These are phyloP conservation scores for Pugionium cornutum DNA, from an alignment of 345 rosid species.

Conservation along the genomic window DNA sequence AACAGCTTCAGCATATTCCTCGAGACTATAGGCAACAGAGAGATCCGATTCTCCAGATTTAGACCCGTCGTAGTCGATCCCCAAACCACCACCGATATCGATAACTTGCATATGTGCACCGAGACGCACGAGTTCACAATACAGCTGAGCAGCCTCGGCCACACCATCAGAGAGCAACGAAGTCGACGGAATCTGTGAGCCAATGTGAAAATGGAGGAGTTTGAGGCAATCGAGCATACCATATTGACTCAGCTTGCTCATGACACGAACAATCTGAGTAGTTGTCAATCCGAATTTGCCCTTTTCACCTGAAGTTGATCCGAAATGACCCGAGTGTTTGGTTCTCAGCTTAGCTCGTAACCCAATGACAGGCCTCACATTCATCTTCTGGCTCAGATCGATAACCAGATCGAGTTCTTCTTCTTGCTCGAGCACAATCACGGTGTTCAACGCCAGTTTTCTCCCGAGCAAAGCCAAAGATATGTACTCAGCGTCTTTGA, in stretches of 20 bases:
- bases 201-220: background rate
- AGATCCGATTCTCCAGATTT: conserved; percentile 56
- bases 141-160: background rate
- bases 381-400: background rate
- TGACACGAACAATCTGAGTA: background rate
- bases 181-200: background rate
- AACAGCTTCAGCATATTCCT: conserved; percentile 87
- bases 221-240: background rate
- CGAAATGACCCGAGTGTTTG: background rate
- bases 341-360: background rate
- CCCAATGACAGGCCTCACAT: background rate
- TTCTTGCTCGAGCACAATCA: background rate
- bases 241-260: background rate
- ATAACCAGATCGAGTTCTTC: background rate
- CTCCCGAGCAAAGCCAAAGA: background rate
- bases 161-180: background rate
- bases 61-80: background rate
- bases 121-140: background rate
- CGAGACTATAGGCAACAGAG: conserved; percentile 78
- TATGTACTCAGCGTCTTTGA: background rate
- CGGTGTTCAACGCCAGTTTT: background rate
- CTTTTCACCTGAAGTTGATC: background rate
- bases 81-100: background rate
- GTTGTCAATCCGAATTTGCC: background rate
- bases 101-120: background rate